These are phyloP conservation scores for Fusarium oxysporum DNA, from an alignment of 2,329 filamentous ascomycete genomes.

Conservation along the genomic window DNA sequence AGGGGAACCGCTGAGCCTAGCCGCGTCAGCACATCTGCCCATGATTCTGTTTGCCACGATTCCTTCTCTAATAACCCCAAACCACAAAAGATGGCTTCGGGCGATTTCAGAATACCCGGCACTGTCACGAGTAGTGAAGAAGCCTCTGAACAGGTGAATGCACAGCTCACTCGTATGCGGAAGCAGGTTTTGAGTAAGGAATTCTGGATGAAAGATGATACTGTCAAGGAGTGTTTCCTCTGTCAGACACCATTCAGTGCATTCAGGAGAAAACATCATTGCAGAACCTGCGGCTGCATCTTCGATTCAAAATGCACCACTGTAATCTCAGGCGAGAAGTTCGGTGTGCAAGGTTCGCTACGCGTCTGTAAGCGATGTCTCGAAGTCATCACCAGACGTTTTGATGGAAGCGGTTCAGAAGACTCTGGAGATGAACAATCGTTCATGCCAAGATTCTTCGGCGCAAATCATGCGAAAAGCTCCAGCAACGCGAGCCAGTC, in stretches of 20 bases:
- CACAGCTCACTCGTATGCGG: slow-evolving; percentile 76
- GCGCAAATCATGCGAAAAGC: slow-evolving; percentile 62
- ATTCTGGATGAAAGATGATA: slow-evolving; percentile 99
- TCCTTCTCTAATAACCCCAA: slow-evolving; percentile 63
- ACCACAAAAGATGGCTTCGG: slow-evolving; percentile 58
- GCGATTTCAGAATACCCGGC: slow-evolving; percentile 65
- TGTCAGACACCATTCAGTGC: slow-evolving; percentile 92
- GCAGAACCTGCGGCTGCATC: slow-evolving; percentile 95
- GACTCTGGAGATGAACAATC: slow-evolving; percentile 84
- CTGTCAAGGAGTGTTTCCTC: slow-evolving; percentile 95
- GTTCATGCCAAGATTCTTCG: slow-evolving; percentile 73
- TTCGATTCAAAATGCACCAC: slow-evolving; percentile 97
- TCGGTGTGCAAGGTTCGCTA: slow-evolving; percentile 86
- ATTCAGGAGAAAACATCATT: slow-evolving; percentile 96
- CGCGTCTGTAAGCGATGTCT: slow-evolving; percentile 95
- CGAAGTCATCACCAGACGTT: slow-evolving; percentile 87
- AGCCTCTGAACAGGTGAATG: slow-evolving; percentile 68
- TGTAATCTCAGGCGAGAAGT: slow-evolving; percentile 86
- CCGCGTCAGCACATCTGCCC: slow-evolving; percentile 68
- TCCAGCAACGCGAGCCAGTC: slow-evolving; percentile 46
- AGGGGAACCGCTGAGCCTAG: slow-evolving; percentile 67
- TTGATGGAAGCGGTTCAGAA: slow-evolving; percentile 88
- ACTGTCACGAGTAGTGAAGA: slow-evolving; percentile 66
- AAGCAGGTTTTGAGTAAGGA: slow-evolving; percentile 92
- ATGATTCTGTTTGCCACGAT: slow-evolving; percentile 68